Evolutionary conservation across 208 protist genomes (phyloP), one percentile per base, ranked within the genome.

Genomic region (Crithidia thermophila): DNA sequence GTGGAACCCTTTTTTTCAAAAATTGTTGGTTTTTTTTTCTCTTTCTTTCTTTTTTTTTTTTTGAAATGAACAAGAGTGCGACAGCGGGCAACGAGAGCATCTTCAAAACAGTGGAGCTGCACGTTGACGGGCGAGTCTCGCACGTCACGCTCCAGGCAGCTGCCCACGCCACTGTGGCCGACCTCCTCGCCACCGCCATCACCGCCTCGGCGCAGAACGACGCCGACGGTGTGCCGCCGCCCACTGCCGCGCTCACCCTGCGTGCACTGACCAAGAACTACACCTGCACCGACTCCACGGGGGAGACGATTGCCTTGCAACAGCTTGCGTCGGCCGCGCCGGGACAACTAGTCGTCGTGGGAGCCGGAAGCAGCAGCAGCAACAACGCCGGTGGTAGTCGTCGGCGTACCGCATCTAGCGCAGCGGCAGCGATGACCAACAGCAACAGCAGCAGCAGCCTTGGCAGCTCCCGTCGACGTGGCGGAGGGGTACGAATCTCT

Each of bases 141-240:
- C 60, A 74, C 51, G 68, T 74, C 18, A 61, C 68, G 3, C 60
- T 74, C 37, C 68, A 67, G 28, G 68, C 68, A 9, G 68, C 68
- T 3, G 39, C 68, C 9, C 68, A 74, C 36, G 68, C 68, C 42
- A 74, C 68, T 6, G 68, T 74, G 4, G 68, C 68, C 7, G 68
- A 74, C 23, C 59, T 74, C 5, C 59, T 74, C 23, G 61, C 68
- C 25, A 67, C 68, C 14, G 68, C 68, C 34, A 52, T 74, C 34
- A 20, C 59, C 2, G 68, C 68, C 20, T 61, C 68, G 8, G 30
- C 59, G 10, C 5, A 58, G 0, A 33, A 25, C 13, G 18, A 55
- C 0, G 21, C 52, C n/a, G n/a, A n/a, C n/a, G n/a, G n/a, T n/a
- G n/a, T 28, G 52, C 52, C 43, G 2, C n/a, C 57, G 10, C 28